Evolutionary conservation across 306 rosid species (phyloP).

Genomic region (Hippophae rhamnoides): DNA sequence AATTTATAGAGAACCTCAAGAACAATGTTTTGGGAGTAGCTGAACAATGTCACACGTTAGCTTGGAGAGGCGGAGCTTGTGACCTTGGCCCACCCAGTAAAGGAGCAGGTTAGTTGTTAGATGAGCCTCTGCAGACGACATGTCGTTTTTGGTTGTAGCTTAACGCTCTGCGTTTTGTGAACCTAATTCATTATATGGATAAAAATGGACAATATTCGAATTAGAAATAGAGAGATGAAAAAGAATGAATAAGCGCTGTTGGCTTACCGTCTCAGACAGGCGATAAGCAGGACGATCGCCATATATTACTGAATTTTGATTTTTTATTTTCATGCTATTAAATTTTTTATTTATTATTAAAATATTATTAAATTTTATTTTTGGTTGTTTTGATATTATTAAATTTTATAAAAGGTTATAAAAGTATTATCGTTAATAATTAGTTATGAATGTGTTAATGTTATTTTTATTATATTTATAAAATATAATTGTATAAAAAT

Average conservation of each 20-base stretch:
- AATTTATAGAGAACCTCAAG: constrained; percentile 37
- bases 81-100: constrained; percentile 30
- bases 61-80: constrained; percentile 28
- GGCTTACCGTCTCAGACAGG: constrained; percentile 30
- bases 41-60: constrained; percentile 37
- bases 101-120: constrained; percentile 33
- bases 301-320: neutral
- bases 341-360: too few species aligned
- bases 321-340: too few species aligned
- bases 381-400: too few species aligned
- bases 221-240: neutral
- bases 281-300: constrained; percentile 27
- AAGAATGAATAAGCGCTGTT: neutral
- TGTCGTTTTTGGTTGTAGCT: constrained; percentile 4
- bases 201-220: neutral
- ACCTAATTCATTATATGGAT: neutral
- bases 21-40: constrained; percentile 48
- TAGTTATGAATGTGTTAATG: too few species aligned
- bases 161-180: neutral
- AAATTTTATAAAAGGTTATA: too few species aligned
- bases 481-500: too few species aligned
- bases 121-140: neutral
- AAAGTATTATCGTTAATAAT: too few species aligned
- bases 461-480: too few species aligned
- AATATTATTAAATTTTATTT: too few species aligned